Percentiles rank a stretch among this genome's conserved stretches.
Evolutionary conservation across 805 yeast genomes (phyloP).

Genomic region (Starmerella kuoi): DNA sequence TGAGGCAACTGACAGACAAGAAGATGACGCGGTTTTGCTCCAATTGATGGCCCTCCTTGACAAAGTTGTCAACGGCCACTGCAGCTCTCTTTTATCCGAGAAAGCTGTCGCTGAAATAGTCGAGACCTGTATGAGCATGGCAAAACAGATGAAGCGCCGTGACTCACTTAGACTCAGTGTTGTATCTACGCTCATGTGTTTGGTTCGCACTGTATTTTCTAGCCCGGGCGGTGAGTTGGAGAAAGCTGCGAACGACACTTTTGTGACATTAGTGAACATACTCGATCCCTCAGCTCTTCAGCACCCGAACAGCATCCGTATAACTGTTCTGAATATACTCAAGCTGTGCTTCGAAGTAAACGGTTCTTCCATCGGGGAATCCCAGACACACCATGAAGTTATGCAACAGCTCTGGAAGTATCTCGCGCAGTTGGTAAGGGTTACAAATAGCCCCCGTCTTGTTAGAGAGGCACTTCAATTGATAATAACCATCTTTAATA

Average conservation of each 20-base stretch:
- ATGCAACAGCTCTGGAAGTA: slow-evolving; percentile 75
- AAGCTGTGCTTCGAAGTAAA: slow-evolving; percentile 71
- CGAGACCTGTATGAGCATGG: slow-evolving; percentile 81
- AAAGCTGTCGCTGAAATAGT: slow-evolving; percentile 77
- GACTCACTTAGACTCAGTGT: slow-evolving; percentile 84
- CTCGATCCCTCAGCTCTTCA: slow-evolving; percentile 64
- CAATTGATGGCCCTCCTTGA: slow-evolving; percentile 71
- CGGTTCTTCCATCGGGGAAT: slow-evolving; percentile 49
- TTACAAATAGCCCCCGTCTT: slow-evolving; percentile 53
- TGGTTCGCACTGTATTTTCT: slow-evolving; percentile 17
- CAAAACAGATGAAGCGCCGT: slow-evolving; percentile 82
- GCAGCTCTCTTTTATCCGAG: slow-evolving; percentile 59
- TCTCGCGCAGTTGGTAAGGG: slow-evolving; percentile 63
- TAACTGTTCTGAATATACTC: slow-evolving; percentile 65
- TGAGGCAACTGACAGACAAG: slow-evolving; percentile 84
- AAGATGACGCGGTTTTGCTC: slow-evolving; percentile 81
- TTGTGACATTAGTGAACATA: slow-evolving; percentile 49
- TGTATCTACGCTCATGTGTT: slow-evolving; percentile 28
- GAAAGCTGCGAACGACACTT: neutral
- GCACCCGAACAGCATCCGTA: slow-evolving; percentile 55
- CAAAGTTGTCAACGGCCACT: slow-evolving; percentile 47
- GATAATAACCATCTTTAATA: slow-evolving; percentile 57
- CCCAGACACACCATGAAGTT: slow-evolving; percentile 52
- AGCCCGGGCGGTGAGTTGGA: slow-evolving; percentile 33
- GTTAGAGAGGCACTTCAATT: slow-evolving; percentile 65